Percentiles rank a stretch among this genome's conserved stretches.
phyloP scores from a whole-genome alignment of 73 alveolate species.

The Paramecium biaurelia region DNA sequence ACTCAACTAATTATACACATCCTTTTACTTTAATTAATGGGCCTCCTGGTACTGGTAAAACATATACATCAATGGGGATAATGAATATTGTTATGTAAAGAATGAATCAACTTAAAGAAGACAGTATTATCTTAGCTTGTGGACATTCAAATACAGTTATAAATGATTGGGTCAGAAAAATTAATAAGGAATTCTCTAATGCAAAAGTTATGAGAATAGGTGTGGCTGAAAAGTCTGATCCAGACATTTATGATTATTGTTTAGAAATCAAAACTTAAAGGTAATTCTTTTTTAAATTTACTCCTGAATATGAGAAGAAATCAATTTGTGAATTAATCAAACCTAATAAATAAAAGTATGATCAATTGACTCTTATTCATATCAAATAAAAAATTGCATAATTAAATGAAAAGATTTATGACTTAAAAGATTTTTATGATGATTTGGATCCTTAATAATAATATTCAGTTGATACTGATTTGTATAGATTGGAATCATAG shows the following conservation, averaged over 20 bases:
- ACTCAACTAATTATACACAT: background rate
- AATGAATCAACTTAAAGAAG: background rate
- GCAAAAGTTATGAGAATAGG: slow-evolving; percentile 30
- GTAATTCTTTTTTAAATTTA: background rate
- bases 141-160: slow-evolving; percentile 44
- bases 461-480: background rate
- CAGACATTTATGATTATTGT: slow-evolving; percentile 42
- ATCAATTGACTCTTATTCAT: background rate
- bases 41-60: slow-evolving; percentile 46
- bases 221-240: slow-evolving; percentile 3
- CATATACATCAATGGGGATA: slow-evolving; percentile 6
- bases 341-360: background rate
- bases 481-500: background rate
- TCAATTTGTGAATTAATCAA: background rate
- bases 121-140: slow-evolving; percentile 16
- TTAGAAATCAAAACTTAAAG: slow-evolving; percentile 13
- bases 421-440: slow-evolving; percentile 26
- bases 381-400: slow-evolving; percentile 13
- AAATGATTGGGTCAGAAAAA: slow-evolving; percentile 34
- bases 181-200: background rate
- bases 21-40: slow-evolving; percentile 32
- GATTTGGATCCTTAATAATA: background rate
- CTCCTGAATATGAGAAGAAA: slow-evolving; percentile 1
- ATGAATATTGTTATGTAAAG: slow-evolving; percentile 1
- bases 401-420: slow-evolving; percentile 24